Evolutionary conservation across 2,329 filamentous ascomycete species (phyloP).

Genomic region (Rhexocercosporidium sp.): DNA sequence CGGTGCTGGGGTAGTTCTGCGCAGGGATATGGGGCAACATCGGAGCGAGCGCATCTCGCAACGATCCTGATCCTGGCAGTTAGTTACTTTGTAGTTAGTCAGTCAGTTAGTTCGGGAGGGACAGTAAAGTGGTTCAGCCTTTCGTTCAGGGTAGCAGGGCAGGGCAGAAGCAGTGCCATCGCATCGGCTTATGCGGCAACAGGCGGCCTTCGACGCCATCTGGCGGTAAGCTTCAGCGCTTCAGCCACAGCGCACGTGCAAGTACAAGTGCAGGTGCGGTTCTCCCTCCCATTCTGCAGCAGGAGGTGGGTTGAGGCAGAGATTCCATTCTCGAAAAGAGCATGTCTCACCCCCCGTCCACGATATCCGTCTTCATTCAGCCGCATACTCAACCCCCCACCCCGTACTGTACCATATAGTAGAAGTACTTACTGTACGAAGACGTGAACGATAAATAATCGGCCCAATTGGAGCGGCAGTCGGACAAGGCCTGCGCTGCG

Average conservation of each 20-base stretch:
- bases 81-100: no score
- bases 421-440: no score
- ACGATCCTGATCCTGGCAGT: neutral
- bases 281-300: neutral
- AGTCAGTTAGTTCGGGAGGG: no score
- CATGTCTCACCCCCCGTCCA: conserved; percentile 1
- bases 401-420: neutral
- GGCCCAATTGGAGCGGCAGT: conserved; percentile 11
- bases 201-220: conserved; percentile 1
- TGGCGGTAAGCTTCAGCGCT: neutral
- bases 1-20: neutral
- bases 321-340: neutral
- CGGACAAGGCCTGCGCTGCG: conserved; percentile 1
- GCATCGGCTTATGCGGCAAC: neutral
- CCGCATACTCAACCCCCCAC: neutral
- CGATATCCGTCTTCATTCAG: neutral
- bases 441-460: neutral
- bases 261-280: neutral
- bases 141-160: no score
- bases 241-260: conserved; percentile 3
- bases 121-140: no score
- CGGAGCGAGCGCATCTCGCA: conserved; percentile 16
- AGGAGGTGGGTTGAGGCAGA: no score
- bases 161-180: neutral
- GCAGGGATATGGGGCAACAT: conserved; percentile 14